Evolutionary conservation across 352 stramenopile species (phyloP).

Genomic region (Blastocystis sp.): DNA sequence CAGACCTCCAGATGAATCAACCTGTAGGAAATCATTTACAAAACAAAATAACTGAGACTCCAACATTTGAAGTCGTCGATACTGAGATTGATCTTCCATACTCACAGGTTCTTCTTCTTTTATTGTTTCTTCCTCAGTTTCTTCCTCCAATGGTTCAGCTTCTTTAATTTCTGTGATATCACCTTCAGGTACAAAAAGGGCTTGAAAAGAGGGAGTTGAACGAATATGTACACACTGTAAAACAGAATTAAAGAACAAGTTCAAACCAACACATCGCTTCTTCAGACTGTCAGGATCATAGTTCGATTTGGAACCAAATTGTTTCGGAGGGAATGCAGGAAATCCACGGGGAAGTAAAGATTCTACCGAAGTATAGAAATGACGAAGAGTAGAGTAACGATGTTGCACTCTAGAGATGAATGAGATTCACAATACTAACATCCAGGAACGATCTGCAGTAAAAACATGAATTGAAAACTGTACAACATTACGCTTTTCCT

Average conservation of each 20-base stretch:
- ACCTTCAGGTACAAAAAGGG: slow-evolving; percentile 25
- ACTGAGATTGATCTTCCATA: neutral
- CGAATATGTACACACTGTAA: neutral
- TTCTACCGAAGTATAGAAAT: neutral
- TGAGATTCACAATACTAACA: neutral
- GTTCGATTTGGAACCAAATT: slow-evolving; percentile 12
- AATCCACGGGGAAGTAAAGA: neutral
- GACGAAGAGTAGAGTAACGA: slow-evolving; percentile 24
- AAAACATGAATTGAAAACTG: slow-evolving; percentile 16
- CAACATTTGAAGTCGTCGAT: neutral
- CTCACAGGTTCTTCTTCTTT: neutral
- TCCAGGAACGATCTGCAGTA: neutral
- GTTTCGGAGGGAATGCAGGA: slow-evolving; percentile 39
- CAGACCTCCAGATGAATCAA: neutral
- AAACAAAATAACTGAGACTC: slow-evolving; percentile 6
- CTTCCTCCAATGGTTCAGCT: neutral
- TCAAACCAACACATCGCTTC: neutral
- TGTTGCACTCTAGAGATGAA: slow-evolving; percentile 6
- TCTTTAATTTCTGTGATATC: neutral
- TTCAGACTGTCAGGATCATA: slow-evolving; percentile 22
- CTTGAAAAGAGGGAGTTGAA: neutral
- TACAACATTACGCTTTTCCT: slow-evolving; percentile 14
- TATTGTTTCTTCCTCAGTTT: neutral
- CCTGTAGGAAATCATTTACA: slow-evolving; percentile 35
- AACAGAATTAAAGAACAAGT: neutral